Percentiles rank a stretch among this genome's conserved stretches.
Conservation (phyloP, 139 green algal species). For the Pleodorina starrii region DNA sequence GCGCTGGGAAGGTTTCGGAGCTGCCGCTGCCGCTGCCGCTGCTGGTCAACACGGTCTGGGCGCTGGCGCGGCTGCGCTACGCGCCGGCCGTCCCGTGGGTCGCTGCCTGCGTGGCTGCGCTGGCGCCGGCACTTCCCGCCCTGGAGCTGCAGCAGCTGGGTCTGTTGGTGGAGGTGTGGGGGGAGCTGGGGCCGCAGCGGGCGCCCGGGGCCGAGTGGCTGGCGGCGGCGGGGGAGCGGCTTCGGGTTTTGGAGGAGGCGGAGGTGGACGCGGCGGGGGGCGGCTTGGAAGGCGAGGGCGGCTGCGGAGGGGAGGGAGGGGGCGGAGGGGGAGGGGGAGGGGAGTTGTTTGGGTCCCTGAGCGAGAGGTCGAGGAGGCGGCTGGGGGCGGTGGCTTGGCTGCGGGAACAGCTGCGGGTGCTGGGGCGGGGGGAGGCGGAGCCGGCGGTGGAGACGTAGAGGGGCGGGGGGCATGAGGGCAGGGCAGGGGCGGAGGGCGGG, state of each 20-base stretch:
- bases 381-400: background rate
- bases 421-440: too few relatives aligned
- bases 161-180: background rate
- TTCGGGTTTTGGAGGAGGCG: background rate
- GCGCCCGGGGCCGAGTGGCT: background rate
- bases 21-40: constrained; percentile 32
- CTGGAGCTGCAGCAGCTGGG: background rate
- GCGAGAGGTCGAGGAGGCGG: background rate
- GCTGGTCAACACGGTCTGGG: constrained; percentile 9
- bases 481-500: background rate
- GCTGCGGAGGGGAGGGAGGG: background rate
- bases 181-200: background rate
- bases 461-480: too few relatives aligned
- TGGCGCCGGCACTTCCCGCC: background rate
- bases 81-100: constrained; percentile 29
- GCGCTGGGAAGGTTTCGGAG: background rate
- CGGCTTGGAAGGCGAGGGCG: background rate
- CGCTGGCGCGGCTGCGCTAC: constrained; percentile 17
- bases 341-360: background rate
- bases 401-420: background rate
- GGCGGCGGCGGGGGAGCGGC: background rate
- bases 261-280: background rate
- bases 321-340: background rate
- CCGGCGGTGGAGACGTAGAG: too few relatives aligned
- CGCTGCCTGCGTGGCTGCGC: background rate